Conservation (phyloP, 805 yeast genomes). For the Candida krabiensis region DNA sequence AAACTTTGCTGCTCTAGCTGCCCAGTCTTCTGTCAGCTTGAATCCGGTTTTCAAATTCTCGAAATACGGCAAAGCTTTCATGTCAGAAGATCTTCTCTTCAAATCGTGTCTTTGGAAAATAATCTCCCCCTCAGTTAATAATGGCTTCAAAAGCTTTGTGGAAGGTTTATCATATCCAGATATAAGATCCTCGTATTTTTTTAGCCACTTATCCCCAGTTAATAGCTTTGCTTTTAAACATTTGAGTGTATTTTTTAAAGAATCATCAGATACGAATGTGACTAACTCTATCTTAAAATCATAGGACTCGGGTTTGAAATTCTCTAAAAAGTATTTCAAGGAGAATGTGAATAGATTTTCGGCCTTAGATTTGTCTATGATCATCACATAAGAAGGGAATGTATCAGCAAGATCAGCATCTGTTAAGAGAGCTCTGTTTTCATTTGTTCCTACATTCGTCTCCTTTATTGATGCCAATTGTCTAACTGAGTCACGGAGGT, state of each 20-base stretch:
- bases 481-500: slow-evolving; percentile 39
- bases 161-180: slow-evolving; percentile 44
- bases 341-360: slow-evolving; percentile 34
- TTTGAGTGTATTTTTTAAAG: slow-evolving; percentile 39
- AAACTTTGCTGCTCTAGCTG: slow-evolving; percentile 53
- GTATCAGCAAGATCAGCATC: slow-evolving; percentile 53
- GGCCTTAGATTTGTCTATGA: slow-evolving; percentile 24
- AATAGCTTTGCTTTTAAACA: slow-evolving; percentile 41
- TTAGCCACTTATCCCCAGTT: slow-evolving; percentile 53
- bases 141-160: slow-evolving; percentile 41
- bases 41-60: slow-evolving; percentile 41
- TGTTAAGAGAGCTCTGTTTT: slow-evolving; percentile 41
- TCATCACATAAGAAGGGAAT: slow-evolving; percentile 54
- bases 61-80: slow-evolving; percentile 21
- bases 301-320: slow-evolving; percentile 12
- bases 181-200: slow-evolving; percentile 42
- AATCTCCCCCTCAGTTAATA: slow-evolving; percentile 57
- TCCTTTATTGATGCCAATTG: slow-evolving; percentile 34
- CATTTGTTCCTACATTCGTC: slow-evolving; percentile 11
- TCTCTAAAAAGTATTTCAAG: slow-evolving; percentile 32
- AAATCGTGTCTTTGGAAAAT: slow-evolving; percentile 29
- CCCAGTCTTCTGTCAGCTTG: slow-evolving; percentile 48
- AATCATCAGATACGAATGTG: slow-evolving; percentile 52
- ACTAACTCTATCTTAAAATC: slow-evolving; percentile 44
- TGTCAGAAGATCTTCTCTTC: slow-evolving; percentile 3